Percentiles rank a stretch among this genome's conserved stretches.
Evolutionary conservation across 768 basidiomycete genomes (phyloP).

Genomic region (Fomitopsis serialis): DNA sequence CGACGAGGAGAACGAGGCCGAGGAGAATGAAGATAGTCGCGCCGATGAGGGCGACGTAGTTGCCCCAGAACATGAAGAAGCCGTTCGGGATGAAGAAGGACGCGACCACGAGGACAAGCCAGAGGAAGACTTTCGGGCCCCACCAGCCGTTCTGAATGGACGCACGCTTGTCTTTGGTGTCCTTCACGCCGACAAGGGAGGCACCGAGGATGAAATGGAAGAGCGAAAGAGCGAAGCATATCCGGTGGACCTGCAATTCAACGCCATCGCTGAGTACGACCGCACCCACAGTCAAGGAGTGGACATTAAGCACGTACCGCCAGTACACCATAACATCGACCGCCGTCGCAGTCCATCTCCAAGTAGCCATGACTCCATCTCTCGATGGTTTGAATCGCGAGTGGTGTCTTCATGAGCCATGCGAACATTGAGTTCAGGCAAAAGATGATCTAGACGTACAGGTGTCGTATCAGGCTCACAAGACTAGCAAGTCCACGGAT

Average conservation of each 20-base stretch:
- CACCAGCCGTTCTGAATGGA: conserved; percentile 99
- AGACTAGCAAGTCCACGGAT: not conserved
- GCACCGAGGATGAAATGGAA: conserved; percentile 82
- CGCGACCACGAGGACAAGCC: conserved; percentile 74
- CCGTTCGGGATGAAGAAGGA: conserved; percentile 96
- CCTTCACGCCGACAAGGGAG: conserved; percentile 78
- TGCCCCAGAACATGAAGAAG: conserved; percentile 98
- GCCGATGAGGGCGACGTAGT: conserved; percentile 86
- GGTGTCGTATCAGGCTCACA: not conserved
- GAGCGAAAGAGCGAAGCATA: conserved; percentile 90
- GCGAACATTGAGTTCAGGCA: conserved; percentile 92
- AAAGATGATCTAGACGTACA: conserved; percentile 74
- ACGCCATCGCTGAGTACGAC: not conserved
- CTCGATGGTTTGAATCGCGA: conserved; percentile 81
- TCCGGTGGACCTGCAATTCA: conserved; percentile 72
- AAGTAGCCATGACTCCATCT: conserved; percentile 95
- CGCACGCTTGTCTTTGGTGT: conserved; percentile 89
- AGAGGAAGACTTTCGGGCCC: conserved; percentile 93
- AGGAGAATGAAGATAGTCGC: conserved; percentile 94
- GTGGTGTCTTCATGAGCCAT: conserved; percentile 92
- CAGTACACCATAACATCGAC: conserved; percentile 93
- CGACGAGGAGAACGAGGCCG: conserved; percentile 93
- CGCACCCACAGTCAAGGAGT: not conserved
- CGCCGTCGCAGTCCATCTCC: conserved; percentile 93
- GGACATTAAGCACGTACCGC: conserved; percentile 74